Conservation (phyloP, 2,329 filamentous ascomycete species). For the Dothistroma septosporum region DNA sequence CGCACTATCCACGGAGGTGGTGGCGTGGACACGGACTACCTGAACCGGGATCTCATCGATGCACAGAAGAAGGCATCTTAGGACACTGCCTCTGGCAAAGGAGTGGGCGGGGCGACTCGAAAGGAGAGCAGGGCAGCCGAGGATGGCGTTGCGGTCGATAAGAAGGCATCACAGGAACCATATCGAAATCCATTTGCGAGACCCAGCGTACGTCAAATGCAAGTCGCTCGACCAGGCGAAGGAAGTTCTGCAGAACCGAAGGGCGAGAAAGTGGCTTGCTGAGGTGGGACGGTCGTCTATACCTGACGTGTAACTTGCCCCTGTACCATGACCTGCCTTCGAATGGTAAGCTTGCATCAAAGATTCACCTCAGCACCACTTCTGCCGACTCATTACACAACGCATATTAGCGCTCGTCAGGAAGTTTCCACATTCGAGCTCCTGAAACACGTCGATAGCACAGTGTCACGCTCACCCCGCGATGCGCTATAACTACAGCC, state of each 20-base stretch:
- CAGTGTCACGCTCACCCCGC: neutral
- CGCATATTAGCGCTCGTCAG: neutral
- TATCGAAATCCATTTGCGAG: neutral
- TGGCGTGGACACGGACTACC: slow-evolving; percentile 24
- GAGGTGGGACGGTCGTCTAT: neutral
- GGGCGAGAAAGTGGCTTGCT: neutral
- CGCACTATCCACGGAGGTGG: slow-evolving; percentile 29
- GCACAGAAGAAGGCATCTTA: slow-evolving; percentile 15
- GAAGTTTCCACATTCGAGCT: neutral
- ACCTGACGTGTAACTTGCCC: neutral
- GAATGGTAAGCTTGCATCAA: no score
- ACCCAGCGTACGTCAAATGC: neutral
- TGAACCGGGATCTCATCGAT: slow-evolving; percentile 13
- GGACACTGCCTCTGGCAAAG: neutral
- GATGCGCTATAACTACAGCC: neutral
- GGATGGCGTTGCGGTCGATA: neutral
- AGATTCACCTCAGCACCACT: no score
- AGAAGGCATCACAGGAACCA: neutral
- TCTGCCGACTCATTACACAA: neutral
- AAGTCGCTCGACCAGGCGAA: neutral
- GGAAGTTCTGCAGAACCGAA: neutral
- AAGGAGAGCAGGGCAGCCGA: neutral
- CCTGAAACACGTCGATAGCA: neutral
- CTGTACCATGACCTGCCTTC: neutral
- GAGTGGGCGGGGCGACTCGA: neutral